Evolutionary conservation across 148 eudicot species (phyloP).

Genomic region (Agrostemma githago): DNA sequence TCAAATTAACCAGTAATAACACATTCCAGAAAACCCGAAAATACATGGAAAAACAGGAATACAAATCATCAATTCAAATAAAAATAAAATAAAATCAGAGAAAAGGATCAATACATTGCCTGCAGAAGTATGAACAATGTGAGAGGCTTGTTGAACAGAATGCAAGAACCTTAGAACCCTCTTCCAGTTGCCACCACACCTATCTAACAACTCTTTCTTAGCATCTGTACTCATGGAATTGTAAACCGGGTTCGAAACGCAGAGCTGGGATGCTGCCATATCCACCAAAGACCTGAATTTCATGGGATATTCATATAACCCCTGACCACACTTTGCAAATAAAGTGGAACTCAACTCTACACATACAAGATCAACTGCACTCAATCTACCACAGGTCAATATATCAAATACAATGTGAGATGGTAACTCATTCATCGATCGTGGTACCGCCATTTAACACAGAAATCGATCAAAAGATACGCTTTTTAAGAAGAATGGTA

Average conservation of each 20-base stretch:
- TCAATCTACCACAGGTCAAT: slow-evolving; percentile 59
- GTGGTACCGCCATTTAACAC: slow-evolving; percentile 50
- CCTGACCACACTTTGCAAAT: slow-evolving; percentile 48
- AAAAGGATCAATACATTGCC: slow-evolving; percentile 72
- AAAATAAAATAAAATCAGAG: background rate
- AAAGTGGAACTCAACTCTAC: slow-evolving; percentile 54
- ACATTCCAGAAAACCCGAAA: background rate
- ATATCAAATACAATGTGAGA: slow-evolving; percentile 73
- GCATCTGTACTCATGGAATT: slow-evolving; percentile 31
- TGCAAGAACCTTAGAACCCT: slow-evolving; percentile 82
- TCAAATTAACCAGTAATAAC: background rate
- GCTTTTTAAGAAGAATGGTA: background rate
- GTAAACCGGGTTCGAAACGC: slow-evolving; percentile 53
- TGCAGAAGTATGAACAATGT: slow-evolving; percentile 59
- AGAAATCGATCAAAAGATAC: background rate
- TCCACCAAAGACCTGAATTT: slow-evolving; percentile 68
- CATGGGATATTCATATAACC: slow-evolving; percentile 34
- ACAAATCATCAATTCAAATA: background rate
- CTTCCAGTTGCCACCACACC: slow-evolving; percentile 79
- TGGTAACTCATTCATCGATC: slow-evolving; percentile 64
- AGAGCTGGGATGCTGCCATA: slow-evolving; percentile 68
- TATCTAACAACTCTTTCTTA: slow-evolving; percentile 38
- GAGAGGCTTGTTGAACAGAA: slow-evolving; percentile 73
- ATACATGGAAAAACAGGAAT: too few species aligned
- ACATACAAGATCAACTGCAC: slow-evolving; percentile 64